Percentiles rank a stretch among this genome's conserved stretches.
phyloP scores from a whole-genome alignment of 2,329 filamentous ascomycete species.

The Aureobasidium sp. region DNA sequence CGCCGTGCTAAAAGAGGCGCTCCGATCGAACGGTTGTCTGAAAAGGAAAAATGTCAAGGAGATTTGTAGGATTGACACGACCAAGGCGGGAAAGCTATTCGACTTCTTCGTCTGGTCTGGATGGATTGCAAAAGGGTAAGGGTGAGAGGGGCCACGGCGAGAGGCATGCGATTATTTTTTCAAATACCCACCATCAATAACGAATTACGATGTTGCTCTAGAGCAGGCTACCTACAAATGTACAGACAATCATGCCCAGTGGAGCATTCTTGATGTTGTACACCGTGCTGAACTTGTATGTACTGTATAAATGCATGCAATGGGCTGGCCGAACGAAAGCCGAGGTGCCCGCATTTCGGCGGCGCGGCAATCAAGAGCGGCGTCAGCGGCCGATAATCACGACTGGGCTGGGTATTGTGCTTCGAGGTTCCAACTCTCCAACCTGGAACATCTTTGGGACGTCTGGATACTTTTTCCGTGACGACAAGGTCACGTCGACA shows the following conservation, averaged over 20 bases:
- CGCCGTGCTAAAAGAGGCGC: constrained; percentile 78
- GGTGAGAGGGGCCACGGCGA: neutral
- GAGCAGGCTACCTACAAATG: neutral
- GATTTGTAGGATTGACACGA: constrained; percentile 73
- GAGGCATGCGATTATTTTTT: constrained; percentile 1
- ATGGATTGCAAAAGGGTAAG: constrained; percentile 77
- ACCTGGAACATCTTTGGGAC: neutral
- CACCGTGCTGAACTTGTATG: neutral
- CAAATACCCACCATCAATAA: constrained; percentile 4
- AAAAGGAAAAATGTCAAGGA: constrained; percentile 94
- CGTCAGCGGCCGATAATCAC: neutral
- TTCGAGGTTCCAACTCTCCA: neutral
- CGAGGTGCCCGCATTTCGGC: constrained; percentile 8
- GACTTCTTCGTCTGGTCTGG: constrained; percentile 92
- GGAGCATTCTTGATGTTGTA: neutral
- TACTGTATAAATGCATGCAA: neutral
- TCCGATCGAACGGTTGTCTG: constrained; percentile 77
- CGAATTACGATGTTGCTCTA: constrained; percentile 11
- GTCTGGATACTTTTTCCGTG: neutral
- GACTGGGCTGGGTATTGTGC: neutral
- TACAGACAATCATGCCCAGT: neutral
- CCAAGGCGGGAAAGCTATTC: constrained; percentile 79
- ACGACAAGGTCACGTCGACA: neutral
- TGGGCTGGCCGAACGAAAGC: constrained; percentile 3
- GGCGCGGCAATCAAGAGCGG: neutral